A percentile compares a stretch with the other conserved stretches of the same genome.
These are phyloP conservation scores for Lentinula lateritia DNA, from an alignment of 768 basidiomycete genomes.

Conservation along the genomic window DNA sequence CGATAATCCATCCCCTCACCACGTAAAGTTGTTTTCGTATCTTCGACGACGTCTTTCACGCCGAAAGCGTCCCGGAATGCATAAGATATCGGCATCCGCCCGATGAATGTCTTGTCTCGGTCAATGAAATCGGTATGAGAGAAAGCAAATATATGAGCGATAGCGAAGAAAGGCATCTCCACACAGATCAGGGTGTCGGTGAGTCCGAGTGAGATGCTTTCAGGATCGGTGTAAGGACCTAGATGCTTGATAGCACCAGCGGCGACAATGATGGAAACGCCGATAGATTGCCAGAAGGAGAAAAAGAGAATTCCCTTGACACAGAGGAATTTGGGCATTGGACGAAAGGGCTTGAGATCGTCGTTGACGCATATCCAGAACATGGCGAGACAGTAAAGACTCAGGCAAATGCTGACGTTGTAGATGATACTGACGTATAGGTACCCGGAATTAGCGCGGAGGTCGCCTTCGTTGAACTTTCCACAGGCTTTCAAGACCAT, in stretches of 20 bases:
- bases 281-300: constrained; percentile 95
- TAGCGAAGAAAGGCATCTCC: constrained; percentile 96
- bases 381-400: constrained; percentile 87
- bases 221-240: constrained; percentile 82
- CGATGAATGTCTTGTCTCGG: constrained; percentile 55
- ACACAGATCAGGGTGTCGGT: constrained; percentile 90
- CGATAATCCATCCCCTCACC: constrained; percentile 95
- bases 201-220: constrained; percentile 86
- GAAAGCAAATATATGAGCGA: constrained; percentile 95
- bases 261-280: constrained; percentile 84
- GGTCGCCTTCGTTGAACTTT: constrained; percentile 86
- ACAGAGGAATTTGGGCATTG: constrained; percentile 95
- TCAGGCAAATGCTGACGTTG: constrained; percentile 75
- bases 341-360: constrained; percentile 88
- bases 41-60: constrained; percentile 79
- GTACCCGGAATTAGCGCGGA: constrained; percentile 83
- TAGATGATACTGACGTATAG: constrained; percentile 86
- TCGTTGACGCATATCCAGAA: constrained; percentile 93
- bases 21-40: constrained; percentile 72
- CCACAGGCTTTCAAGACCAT: constrained; percentile 82
- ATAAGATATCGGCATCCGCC: constrained; percentile 84
- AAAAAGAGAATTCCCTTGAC: constrained; percentile 99
- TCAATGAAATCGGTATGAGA: constrained; percentile 85
- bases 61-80: constrained; percentile 90
- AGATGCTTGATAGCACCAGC: constrained; percentile 68